Evolutionary conservation across 129 eudicot species (phyloP).

Genomic region (Glebionis coronaria): DNA sequence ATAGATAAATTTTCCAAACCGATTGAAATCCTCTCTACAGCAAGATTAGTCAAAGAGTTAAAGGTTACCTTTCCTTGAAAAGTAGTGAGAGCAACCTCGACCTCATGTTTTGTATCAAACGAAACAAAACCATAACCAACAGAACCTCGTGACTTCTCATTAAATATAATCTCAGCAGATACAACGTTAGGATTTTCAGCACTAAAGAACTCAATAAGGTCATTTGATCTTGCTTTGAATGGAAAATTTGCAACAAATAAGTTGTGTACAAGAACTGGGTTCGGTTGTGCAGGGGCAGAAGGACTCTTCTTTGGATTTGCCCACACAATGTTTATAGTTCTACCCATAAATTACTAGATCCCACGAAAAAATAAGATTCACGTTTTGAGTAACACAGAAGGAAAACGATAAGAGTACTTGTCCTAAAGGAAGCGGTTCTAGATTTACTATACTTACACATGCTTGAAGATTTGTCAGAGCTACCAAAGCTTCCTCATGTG

Average conservation of each 20-base stretch:
- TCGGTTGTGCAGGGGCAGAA: slow-evolving; percentile 45
- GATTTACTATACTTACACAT: slow-evolving; percentile 48
- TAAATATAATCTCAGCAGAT: slow-evolving; percentile 72
- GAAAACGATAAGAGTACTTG: not conserved
- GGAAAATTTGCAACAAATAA: slow-evolving; percentile 76
- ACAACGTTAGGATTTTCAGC: slow-evolving; percentile 56
- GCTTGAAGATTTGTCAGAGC: slow-evolving; percentile 70
- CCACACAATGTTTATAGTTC: slow-evolving; percentile 72
- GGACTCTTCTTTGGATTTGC: slow-evolving; percentile 58
- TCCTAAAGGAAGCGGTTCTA: not conserved
- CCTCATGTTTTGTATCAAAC: slow-evolving; percentile 66
- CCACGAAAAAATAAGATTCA: slow-evolving; percentile 3
- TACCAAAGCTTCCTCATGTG: slow-evolving; percentile 78
- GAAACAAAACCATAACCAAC: slow-evolving; percentile 91
- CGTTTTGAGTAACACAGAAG: not conserved
- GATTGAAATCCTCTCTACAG: no score
- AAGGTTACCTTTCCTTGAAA: slow-evolving; percentile 76
- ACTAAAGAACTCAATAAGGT: slow-evolving; percentile 74
- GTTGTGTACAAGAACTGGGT: slow-evolving; percentile 63
- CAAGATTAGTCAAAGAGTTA: not conserved
- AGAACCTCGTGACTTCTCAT: slow-evolving; percentile 60
- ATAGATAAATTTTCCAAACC: no score
- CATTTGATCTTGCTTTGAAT: slow-evolving; percentile 65
- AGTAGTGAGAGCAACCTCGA: slow-evolving; percentile 68
- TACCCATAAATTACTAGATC: slow-evolving; percentile 71